Conservation (phyloP, 164 flowering plant genomes). For the Cinnamomum micranthum region DNA sequence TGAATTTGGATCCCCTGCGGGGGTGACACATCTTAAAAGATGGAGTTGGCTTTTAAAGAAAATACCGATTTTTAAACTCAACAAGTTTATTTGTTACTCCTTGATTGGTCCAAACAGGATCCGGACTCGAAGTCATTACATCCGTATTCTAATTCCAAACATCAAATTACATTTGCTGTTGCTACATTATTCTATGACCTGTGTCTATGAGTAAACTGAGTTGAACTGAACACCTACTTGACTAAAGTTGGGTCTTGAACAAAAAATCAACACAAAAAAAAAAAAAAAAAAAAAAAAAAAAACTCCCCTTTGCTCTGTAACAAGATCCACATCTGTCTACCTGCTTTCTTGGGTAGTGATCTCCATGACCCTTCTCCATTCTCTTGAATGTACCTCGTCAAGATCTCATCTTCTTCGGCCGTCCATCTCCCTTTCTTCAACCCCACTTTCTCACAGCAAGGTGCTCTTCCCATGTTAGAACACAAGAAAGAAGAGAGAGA, state of each 20-base stretch:
- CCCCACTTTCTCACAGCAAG: slow-evolving; percentile 91
- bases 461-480: slow-evolving; percentile 71
- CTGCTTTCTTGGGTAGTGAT: slow-evolving; percentile 84
- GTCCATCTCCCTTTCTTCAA: slow-evolving; percentile 87
- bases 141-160: neutral
- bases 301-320: neutral
- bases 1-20: too few relatives aligned
- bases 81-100: too few relatives aligned
- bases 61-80: too few relatives aligned
- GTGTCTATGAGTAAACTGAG: neutral
- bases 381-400: slow-evolving; percentile 55
- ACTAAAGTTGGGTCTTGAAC: neutral
- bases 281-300: neutral
- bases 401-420: slow-evolving; percentile 65
- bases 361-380: slow-evolving; percentile 93
- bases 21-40: too few relatives aligned
- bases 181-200: neutral
- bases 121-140: too few relatives aligned
- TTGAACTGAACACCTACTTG: neutral
- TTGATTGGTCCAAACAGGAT: too few relatives aligned
- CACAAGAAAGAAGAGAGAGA: neutral
- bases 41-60: too few relatives aligned
- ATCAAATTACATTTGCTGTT: too few relatives aligned
- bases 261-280: neutral
- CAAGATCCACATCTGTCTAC: slow-evolving; percentile 11